phyloP scores from a whole-genome alignment of 257 asterid species.

The Solanum neorickii region DNA sequence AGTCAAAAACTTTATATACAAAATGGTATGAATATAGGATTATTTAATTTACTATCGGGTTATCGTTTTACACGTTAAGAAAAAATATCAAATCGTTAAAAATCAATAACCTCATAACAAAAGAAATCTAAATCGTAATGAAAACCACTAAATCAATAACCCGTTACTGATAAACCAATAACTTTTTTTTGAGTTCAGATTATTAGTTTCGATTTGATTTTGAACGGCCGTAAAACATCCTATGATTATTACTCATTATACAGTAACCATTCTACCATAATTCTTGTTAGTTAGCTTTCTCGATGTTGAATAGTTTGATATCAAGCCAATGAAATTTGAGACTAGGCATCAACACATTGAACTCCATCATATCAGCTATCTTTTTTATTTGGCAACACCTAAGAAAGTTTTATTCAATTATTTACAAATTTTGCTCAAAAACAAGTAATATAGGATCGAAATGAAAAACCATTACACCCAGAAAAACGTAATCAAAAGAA shows the following conservation, averaged over 20 bases:
- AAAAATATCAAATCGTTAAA: too few species aligned
- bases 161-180: too few species aligned
- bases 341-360: not conserved
- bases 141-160: too few species aligned
- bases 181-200: too few species aligned
- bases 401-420: not conserved
- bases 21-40: too few species aligned
- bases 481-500: not conserved
- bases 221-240: not conserved
- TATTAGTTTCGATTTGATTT: too few species aligned
- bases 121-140: too few species aligned
- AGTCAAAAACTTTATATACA: too few species aligned
- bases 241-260: too few species aligned
- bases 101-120: too few species aligned
- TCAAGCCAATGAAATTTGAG: not conserved
- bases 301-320: not conserved
- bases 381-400: not conserved
- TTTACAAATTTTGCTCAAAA: not conserved
- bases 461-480: not conserved
- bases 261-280: not conserved
- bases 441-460: not conserved
- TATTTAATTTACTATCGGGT: too few species aligned
- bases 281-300: not conserved
- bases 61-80: too few species aligned
- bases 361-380: not conserved